Evolutionary conservation across 129 eudicot genomes (phyloP).

Genomic region (Artemisia argyi): DNA sequence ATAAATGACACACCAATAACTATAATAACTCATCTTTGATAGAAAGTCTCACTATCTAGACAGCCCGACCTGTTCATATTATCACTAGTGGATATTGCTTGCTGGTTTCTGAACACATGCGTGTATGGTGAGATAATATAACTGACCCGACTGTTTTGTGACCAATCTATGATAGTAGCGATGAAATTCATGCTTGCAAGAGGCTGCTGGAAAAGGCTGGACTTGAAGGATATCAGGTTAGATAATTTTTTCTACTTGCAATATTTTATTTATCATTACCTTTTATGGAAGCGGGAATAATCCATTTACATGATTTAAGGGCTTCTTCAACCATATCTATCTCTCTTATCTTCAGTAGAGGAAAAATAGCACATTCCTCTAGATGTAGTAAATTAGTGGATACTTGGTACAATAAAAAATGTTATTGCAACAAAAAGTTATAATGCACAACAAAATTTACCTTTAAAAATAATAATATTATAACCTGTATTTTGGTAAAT

Average conservation of each 20-base stretch:
- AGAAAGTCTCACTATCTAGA: no score
- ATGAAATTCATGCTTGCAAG: conserved; percentile 84
- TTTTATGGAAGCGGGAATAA: background rate
- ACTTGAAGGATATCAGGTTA: conserved; percentile 95
- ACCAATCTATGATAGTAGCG: conserved; percentile 47
- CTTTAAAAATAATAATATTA: no score
- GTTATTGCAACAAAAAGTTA: no score
- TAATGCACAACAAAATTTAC: no score
- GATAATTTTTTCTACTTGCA: conserved; percentile 14
- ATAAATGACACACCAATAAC: background rate
- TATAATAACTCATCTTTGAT: no score
- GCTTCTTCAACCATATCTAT: background rate
- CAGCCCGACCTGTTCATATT: background rate
- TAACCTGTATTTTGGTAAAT: no score
- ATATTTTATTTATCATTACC: background rate
- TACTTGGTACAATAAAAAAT: no score
- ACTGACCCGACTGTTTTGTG: conserved; percentile 23
- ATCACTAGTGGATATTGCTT: conserved; percentile 7
- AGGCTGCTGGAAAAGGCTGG: conserved; percentile 85
- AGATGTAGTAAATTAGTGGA: no score
- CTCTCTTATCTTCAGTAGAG: background rate
- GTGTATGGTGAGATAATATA: conserved; percentile 21
- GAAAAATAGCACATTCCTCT: no score
- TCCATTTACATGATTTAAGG: background rate
- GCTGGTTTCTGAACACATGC: conserved; percentile 11